Evolutionary conservation across 2,329 filamentous ascomycete genomes (phyloP).

Genomic region (Nannizzia gypsea): DNA sequence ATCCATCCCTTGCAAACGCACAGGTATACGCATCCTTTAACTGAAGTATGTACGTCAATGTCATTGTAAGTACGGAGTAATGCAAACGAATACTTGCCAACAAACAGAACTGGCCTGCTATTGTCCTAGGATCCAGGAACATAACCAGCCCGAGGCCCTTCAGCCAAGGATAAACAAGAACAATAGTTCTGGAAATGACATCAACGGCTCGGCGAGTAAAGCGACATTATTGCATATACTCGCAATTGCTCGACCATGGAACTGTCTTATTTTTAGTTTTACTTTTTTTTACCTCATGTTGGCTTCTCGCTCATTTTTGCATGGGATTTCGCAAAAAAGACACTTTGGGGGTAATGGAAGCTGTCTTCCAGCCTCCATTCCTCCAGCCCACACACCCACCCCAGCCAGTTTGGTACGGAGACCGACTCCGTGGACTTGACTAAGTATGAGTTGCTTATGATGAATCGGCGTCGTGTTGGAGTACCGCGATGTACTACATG

Average conservation of each 20-base stretch:
- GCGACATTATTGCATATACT: not conserved
- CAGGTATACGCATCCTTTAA: no score
- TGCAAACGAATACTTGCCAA: no score
- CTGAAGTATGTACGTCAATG: no score
- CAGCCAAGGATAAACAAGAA: not conserved
- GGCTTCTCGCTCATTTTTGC: not conserved
- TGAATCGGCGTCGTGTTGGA: not conserved
- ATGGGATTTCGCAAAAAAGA: not conserved
- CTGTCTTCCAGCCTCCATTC: not conserved
- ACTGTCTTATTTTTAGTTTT: not conserved
- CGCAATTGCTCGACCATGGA: not conserved
- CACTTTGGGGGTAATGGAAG: not conserved
- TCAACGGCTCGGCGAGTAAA: not conserved
- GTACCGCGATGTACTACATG: not conserved
- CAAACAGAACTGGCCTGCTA: not conserved
- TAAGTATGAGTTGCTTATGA: not conserved
- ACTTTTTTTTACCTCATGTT: not conserved
- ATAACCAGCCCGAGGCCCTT: not conserved
- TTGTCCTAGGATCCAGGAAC: not conserved
- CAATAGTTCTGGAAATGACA: not conserved
- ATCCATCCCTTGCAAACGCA: no score
- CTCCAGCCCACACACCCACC: not conserved
- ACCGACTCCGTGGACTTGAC: not conserved
- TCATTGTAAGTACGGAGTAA: no score
- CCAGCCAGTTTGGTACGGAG: not conserved